A percentile compares a stretch with the other conserved stretches of the same genome.
Evolutionary conservation across 73 alveolate species (phyloP).

Genomic region (Uronychia setigera): DNA sequence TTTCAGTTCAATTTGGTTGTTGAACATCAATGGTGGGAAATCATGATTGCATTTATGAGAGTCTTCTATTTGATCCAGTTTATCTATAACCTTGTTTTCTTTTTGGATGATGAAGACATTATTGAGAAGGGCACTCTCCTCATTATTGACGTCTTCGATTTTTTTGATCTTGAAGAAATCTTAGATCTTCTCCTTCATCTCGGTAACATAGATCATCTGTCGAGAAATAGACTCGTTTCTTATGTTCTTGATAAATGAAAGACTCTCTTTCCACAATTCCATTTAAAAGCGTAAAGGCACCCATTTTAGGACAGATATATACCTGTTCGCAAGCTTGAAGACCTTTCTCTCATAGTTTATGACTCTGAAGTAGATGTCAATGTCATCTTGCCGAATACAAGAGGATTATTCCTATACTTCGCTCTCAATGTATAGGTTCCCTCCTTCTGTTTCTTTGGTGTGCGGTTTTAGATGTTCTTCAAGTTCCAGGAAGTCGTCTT

Average conservation of each 20-base stretch:
- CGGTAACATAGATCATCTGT: conserved; percentile 1
- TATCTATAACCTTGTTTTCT: conserved; percentile 17
- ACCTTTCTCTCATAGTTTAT: conserved; percentile 35
- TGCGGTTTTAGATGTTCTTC: conserved; percentile 29
- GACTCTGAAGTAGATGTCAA: conserved; percentile 52
- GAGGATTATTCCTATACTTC: conserved; percentile 35
- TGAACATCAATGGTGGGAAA: conserved; percentile 45
- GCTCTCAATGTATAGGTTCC: conserved; percentile 59
- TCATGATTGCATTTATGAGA: conserved; percentile 49
- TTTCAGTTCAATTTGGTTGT: conserved; percentile 46
- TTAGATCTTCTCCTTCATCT: not conserved
- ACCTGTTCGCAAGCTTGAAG: conserved; percentile 32
- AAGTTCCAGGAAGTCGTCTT: conserved; percentile 37
- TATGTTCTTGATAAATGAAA: not conserved
- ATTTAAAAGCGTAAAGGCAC: conserved; percentile 25
- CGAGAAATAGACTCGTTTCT: not conserved
- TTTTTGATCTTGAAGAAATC: conserved; percentile 6
- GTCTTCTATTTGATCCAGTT: conserved; percentile 8
- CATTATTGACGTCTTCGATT: conserved; percentile 7
- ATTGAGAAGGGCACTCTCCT: conserved; percentile 12
- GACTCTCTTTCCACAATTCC: conserved; percentile 48
- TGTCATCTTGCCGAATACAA: conserved; percentile 52
- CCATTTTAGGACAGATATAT: conserved; percentile 42
- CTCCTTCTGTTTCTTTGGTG: conserved; percentile 59
- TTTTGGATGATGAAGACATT: conserved; percentile 9